Evolutionary conservation across 345 rosid genomes (phyloP).

Genomic region (Melastoma malabathricum): DNA sequence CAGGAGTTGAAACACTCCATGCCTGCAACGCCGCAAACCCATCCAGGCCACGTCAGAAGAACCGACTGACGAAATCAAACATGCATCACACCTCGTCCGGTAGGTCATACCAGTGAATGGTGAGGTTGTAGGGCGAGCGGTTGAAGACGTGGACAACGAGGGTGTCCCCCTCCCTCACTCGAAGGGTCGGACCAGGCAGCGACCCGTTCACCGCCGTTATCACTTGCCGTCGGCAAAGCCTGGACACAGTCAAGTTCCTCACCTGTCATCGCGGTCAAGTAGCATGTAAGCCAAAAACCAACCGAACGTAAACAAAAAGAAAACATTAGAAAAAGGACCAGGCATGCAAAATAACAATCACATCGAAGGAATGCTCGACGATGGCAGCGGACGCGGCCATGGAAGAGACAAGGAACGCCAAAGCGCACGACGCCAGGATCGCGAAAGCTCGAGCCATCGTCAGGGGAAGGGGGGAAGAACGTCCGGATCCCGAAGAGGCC

Average conservation of each 20-base stretch:
- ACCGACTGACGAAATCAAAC: too few relatives aligned
- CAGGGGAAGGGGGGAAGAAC: too few relatives aligned
- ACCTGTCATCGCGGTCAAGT: conserved; percentile 27
- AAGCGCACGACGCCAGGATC: conserved; percentile 1
- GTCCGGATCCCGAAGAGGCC: too few relatives aligned
- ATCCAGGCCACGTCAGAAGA: too few relatives aligned
- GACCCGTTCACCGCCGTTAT: conserved; percentile 68
- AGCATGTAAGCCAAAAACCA: not conserved
- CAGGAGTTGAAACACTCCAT: conserved; percentile 53
- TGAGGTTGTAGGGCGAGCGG: conserved; percentile 71
- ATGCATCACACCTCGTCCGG: too few relatives aligned
- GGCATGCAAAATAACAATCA: conserved; percentile 5
- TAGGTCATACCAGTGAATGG: conserved; percentile 63
- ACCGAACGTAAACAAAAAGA: not conserved
- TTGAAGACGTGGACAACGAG: conserved; percentile 63
- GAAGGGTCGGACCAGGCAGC: conserved; percentile 67
- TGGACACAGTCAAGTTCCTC: conserved; percentile 41
- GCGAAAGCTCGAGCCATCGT: too few relatives aligned
- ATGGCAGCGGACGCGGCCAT: conserved; percentile 8
- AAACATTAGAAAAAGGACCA: not conserved
- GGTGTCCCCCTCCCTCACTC: conserved; percentile 62
- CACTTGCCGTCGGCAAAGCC: conserved; percentile 48
- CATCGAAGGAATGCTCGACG: conserved; percentile 14
- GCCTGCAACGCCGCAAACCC: too few relatives aligned
- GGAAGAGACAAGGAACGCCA: not conserved